Conservation (phyloP, 352 stramenopile species). For the Phytophthora tentaculata region DNA sequence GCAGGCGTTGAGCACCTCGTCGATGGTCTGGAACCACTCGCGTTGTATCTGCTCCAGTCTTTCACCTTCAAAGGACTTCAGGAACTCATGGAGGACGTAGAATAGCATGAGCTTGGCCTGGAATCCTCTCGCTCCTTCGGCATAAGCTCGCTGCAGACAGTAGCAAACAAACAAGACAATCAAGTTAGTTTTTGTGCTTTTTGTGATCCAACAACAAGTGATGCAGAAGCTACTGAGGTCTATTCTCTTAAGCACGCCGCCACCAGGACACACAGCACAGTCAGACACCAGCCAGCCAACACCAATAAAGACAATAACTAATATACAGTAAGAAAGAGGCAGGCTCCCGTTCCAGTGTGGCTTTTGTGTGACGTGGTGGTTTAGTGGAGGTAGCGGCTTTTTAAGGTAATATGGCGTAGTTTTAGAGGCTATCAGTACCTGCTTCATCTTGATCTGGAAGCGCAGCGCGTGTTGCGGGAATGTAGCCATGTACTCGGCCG, state of each 20-base stretch:
- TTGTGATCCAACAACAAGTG: slow-evolving; percentile 6
- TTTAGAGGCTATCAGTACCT: slow-evolving; percentile 56
- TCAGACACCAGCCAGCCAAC: slow-evolving; percentile 12
- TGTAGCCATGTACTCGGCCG: slow-evolving; percentile 73
- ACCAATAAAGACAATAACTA: slow-evolving; percentile 9
- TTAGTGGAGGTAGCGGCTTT: slow-evolving; percentile 25
- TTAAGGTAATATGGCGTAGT: slow-evolving; percentile 24
- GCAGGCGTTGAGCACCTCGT: slow-evolving; percentile 78
- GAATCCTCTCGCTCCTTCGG: slow-evolving; percentile 66
- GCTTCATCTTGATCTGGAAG: slow-evolving; percentile 91
- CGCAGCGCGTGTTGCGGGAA: slow-evolving; percentile 76
- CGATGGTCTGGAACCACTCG: slow-evolving; percentile 83
- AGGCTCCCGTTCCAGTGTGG: not conserved
- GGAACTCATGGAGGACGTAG: slow-evolving; percentile 88
- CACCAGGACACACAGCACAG: slow-evolving; percentile 23
- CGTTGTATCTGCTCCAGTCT: slow-evolving; percentile 63
- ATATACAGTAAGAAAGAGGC: not conserved
- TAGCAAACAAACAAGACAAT: slow-evolving; percentile 13
- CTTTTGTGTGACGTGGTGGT: slow-evolving; percentile 13
- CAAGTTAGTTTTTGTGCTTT: slow-evolving; percentile 26
- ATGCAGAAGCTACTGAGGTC: slow-evolving; percentile 31
- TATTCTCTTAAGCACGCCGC: slow-evolving; percentile 41
- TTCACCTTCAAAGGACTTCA: slow-evolving; percentile 80
- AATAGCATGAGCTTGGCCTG: slow-evolving; percentile 88
- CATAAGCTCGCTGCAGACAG: slow-evolving; percentile 57